Evolutionary conservation across 306 rosid genomes (phyloP), one percentile per base, ranked within the genome.

Genomic region (Ormosia semicastrata): DNA sequence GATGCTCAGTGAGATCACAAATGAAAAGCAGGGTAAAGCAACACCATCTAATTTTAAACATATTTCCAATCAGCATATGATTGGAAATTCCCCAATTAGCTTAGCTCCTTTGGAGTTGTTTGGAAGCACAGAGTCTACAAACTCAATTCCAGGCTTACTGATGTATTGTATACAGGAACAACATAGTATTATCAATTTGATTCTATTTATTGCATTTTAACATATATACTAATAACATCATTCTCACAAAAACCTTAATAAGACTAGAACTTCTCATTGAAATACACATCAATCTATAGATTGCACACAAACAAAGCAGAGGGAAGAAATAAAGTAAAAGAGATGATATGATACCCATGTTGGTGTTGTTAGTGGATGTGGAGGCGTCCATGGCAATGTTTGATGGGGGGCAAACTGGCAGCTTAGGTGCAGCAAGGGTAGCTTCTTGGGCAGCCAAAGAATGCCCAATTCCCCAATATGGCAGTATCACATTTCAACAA

Each of bases 391-490:
- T 92, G 37, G 90, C 57, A 41, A 85, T 63, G 6, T 59, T 78
- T 3, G 87, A 32, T 6, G 89, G 69, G 3, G 78, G 66, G 1
- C 85, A 81, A 34, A 88, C 95, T 2, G 74, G 99, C 97, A 62
- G n/a, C n/a, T n/a, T n/a, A n/a, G n/a, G n/a, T n/a, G n/a, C n/a
- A n/a, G n/a, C n/a, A n/a, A n/a, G n/a, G n/a, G n/a, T n/a, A n/a
- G 98, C 98, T 80, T 91, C 92, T 59, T 84, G 9, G n/a, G 90
- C 97, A 7, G 99, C 97, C 4, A 91, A n/a, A n/a, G n/a, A n/a
- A n/a, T n/a, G n/a, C n/a, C n/a, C n/a, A n/a, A n/a, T n/a, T n/a
- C n/a, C n/a, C n/a, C n/a, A n/a, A n/a, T n/a, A n/a, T n/a, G n/a
- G n/a, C n/a, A n/a, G n/a, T n/a, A n/a, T n/a, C n/a, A n/a, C n/a